Base-by-base conservation (phyloP, 306 rosid species). In the Gastrolobium bilobum region DNA sequence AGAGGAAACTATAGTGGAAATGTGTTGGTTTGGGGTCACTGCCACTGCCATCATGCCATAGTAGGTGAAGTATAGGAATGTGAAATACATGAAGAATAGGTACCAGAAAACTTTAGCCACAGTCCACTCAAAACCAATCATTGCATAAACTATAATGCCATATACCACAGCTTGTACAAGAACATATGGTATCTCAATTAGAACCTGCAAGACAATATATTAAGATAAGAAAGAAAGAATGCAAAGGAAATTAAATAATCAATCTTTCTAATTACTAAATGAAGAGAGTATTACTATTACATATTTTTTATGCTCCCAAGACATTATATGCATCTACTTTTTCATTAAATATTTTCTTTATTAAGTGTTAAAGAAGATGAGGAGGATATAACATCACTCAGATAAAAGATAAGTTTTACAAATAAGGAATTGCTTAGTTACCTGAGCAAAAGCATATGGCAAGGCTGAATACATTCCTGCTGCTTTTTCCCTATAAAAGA, bases 381-480 rank as follows among this genome's bases (percentile, higher is more conserved):
- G 26, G 26, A 20, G 26, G 26, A 20, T 20, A 20, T 20, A 20
- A 20, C 26, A 20, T 20, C 26, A 20, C 26, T 20, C 26, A 31
- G 6, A 9, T n/a, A 44, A 4, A 33, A 11, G 29, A 62, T 15
- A 48, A 35, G n/a, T 8, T 44, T 46, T 13, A 10, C 1, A 26
- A 26, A 7, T 9, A 43, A 51, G 48, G 43, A 53, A 50, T 47
- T 79, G 38, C 74, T 58, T 76, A 20, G 26, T 20, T 34, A 78
- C 82, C 76, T 78, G 82, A 6, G 82, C 67, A 34, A 78, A 37
- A 57, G 82, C 82, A 57, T 78, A 78, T 10, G 82, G 76, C 51
- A 93, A 69, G 3, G 89, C 85, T 20, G 97, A 90, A 83, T 90
- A 92, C 97, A 92, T 90, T 52, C 95, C 91, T 2, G 97, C 92